These are phyloP conservation scores for Russula brevipes DNA, from an alignment of 768 basidiomycete species.

Conservation along the genomic window DNA sequence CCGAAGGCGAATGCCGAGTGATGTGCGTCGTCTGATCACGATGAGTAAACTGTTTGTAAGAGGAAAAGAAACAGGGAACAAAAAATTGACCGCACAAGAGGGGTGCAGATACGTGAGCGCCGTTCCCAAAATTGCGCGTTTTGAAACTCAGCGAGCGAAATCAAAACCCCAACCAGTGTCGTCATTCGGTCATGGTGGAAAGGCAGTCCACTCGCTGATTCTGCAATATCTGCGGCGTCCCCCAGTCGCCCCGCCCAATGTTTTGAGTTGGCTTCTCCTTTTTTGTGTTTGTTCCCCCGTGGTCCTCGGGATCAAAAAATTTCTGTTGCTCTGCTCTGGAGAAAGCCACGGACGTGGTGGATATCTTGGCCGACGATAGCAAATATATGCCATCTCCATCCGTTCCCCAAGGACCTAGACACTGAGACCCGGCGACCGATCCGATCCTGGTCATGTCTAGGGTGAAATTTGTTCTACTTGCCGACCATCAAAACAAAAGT, in stretches of 20 bases:
- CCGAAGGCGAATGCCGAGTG: too few relatives aligned
- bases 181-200: not conserved
- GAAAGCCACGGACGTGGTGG: not conserved
- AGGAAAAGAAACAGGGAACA: too few relatives aligned
- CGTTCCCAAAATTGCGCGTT: not conserved
- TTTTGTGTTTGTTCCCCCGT: not conserved
- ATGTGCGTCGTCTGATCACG: not conserved
- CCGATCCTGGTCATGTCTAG: too few relatives aligned
- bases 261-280: not conserved
- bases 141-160: constrained; percentile 3
- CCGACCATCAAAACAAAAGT: too few relatives aligned
- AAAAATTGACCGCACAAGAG: too few relatives aligned
- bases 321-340: not conserved
- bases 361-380: too few relatives aligned
- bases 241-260: not conserved
- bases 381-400: too few relatives aligned
- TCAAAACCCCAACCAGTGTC: not conserved
- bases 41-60: too few relatives aligned
- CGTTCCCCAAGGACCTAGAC: not conserved
- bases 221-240: not conserved
- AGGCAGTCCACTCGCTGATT: not conserved
- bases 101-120: too few relatives aligned
- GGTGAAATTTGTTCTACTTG: too few relatives aligned
- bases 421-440: not conserved
- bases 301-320: not conserved